Evolutionary conservation across 495 filamentous ascomycete genomes (phyloP).

Genomic region (Aspergillus taichungensis): DNA sequence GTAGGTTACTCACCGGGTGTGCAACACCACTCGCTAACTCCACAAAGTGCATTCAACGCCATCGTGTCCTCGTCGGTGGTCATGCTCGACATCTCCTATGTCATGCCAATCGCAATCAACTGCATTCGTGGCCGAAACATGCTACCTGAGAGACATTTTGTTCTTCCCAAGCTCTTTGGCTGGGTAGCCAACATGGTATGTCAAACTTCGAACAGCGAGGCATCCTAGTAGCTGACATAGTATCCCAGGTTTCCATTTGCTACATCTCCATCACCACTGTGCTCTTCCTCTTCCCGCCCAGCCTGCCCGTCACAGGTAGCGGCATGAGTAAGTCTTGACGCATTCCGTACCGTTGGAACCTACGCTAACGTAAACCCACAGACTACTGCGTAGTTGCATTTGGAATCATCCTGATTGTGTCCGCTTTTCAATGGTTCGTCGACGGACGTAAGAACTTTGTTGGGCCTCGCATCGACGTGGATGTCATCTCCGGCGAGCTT

Average conservation of each 20-base stretch:
- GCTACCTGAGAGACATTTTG: conserved; percentile 55
- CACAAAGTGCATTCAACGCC: conserved; percentile 43
- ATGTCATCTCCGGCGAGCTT: conserved; percentile 27
- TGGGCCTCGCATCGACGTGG: conserved; percentile 48
- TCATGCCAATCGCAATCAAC: conserved; percentile 62
- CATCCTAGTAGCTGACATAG: conserved; percentile 5
- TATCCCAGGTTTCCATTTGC: conserved; percentile 47
- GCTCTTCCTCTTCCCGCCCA: conserved; percentile 68
- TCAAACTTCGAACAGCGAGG: not conserved
- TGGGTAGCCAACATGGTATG: conserved; percentile 41
- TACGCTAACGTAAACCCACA: conserved; percentile 4
- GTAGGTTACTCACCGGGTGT: conserved; percentile 7
- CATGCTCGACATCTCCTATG: conserved; percentile 62
- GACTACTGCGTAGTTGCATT: conserved; percentile 67
- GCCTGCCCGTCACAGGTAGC: conserved; percentile 52
- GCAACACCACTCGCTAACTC: not conserved
- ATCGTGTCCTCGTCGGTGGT: conserved; percentile 67
- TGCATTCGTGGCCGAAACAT: conserved; percentile 54
- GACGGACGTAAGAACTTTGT: conserved; percentile 65
- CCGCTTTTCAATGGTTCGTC: conserved; percentile 58
- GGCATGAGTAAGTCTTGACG: conserved; percentile 55
- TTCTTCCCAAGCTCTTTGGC: conserved; percentile 46
- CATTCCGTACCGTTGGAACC: no score
- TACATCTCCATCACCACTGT: conserved; percentile 64
- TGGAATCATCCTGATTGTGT: conserved; percentile 57